phyloP scores from a whole-genome alignment of 108 stramenopile genomes.

The Nannochloropsis gaditana region DNA sequence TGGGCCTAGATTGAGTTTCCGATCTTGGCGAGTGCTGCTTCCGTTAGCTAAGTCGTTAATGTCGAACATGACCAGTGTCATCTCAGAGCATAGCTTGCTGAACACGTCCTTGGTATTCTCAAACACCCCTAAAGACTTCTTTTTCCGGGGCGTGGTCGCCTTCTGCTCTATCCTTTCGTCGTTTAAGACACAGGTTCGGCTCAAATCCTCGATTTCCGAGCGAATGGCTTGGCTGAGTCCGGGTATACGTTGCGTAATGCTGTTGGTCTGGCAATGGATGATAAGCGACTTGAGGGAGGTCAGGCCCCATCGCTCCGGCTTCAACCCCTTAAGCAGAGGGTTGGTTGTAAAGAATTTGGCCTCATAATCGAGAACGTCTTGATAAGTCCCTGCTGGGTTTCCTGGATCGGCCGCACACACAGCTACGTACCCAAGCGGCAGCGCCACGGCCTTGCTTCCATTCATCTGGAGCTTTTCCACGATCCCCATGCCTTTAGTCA shows the following conservation, averaged over 20 bases:
- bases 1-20: not conserved
- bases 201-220: conserved; percentile 10
- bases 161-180: not conserved
- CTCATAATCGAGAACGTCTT: not conserved
- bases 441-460: not conserved
- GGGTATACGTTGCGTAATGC: not conserved
- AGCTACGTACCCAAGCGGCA: not conserved
- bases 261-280: not conserved
- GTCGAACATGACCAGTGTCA: not conserved
- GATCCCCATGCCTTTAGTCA: conserved; percentile 10
- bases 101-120: not conserved
- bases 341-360: not conserved
- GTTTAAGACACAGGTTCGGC: not conserved
- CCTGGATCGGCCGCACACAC: not conserved
- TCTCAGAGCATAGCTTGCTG: conserved; percentile 8
- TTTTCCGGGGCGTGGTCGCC: not conserved
- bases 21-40: not conserved
- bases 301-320: not conserved
- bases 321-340: not conserved
- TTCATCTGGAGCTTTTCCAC: conserved; percentile 14
- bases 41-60: not conserved
- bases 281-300: conserved; percentile 3
- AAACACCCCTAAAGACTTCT: not conserved
- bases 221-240: not conserved
- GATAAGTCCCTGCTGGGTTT: not conserved